phyloP scores from a whole-genome alignment of 192 early-diverging fungal species.

The Backusella tuberculispora region DNA sequence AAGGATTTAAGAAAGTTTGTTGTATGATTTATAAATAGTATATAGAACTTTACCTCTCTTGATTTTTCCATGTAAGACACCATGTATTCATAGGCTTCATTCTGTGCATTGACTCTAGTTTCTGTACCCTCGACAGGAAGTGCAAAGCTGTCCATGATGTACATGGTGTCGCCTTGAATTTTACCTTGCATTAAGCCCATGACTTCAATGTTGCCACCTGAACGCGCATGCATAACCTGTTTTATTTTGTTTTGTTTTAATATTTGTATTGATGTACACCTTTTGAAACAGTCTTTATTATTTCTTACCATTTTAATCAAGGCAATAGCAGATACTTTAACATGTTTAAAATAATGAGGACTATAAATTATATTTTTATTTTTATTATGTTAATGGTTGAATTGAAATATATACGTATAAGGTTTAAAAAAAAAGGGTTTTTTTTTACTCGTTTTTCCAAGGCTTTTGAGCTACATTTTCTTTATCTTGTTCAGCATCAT shows the following conservation, averaged over 20 bases:
- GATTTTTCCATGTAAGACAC: slow-evolving; percentile 85
- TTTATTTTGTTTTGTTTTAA: background rate
- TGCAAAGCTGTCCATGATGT: slow-evolving; percentile 97
- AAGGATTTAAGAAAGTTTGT: background rate
- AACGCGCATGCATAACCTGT: slow-evolving; percentile 95
- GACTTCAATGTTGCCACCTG: slow-evolving; percentile 93
- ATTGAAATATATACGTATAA: too few relatives aligned
- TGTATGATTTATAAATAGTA: background rate
- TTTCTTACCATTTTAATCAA: slow-evolving; percentile 92
- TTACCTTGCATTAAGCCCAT: slow-evolving; percentile 99
- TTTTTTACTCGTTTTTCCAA: slow-evolving; percentile 85
- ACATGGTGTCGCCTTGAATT: slow-evolving; percentile 82
- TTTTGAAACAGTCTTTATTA: background rate
- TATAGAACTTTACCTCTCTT: slow-evolving; percentile 63
- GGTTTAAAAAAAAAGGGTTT: too few relatives aligned
- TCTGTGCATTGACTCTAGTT: slow-evolving; percentile 92
- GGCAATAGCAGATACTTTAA: slow-evolving; percentile 93
- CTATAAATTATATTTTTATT: slow-evolving; percentile 40
- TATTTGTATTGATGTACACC: too few relatives aligned
- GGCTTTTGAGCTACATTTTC: slow-evolving; percentile 65
- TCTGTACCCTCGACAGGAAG: slow-evolving; percentile 98
- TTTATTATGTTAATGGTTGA: background rate
- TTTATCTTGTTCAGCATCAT: slow-evolving; percentile 71
- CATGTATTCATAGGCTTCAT: slow-evolving; percentile 98
- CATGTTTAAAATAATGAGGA: slow-evolving; percentile 83